These are phyloP conservation scores for Bryum argenteum DNA, from an alignment of 225 moss, liverwort and hornwort species.

Conservation along the genomic window DNA sequence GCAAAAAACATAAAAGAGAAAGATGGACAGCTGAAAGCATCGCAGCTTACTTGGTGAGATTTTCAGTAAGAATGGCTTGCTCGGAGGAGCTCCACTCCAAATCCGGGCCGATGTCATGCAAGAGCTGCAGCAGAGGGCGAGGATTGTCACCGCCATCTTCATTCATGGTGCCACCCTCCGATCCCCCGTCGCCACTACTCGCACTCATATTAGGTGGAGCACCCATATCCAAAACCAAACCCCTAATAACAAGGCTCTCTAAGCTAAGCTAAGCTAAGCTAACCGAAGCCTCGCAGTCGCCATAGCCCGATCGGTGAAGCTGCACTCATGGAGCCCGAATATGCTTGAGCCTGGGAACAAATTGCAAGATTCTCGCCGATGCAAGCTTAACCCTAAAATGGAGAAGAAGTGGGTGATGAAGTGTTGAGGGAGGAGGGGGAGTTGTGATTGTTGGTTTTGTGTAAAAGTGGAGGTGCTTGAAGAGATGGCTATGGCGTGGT, in stretches of 20 bases:
- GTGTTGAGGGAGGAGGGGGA: no score
- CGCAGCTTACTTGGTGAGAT: conserved; percentile 34
- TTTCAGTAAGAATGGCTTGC: conserved; percentile 44
- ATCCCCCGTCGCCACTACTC: conserved; percentile 32
- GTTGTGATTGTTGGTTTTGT: no score
- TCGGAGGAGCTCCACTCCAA: conserved; percentile 61
- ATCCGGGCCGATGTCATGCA: conserved; percentile 55
- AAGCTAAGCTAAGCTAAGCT: no score
- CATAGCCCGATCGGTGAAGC: not conserved
- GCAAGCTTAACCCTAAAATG: no score
- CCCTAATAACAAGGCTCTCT: conserved; percentile 15
- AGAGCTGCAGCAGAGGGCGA: conserved; percentile 34
- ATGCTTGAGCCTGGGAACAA: no score
- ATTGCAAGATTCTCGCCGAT: no score
- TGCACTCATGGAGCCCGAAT: no score
- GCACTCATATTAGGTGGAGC: conserved; percentile 33
- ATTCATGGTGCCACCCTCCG: conserved; percentile 53
- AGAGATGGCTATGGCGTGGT: no score
- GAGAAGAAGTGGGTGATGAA: no score
- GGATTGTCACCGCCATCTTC: conserved; percentile 27
- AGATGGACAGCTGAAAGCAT: not conserved
- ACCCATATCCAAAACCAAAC: conserved; percentile 37
- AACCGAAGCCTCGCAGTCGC: not conserved
- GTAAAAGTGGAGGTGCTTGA: no score
- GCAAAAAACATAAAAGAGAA: not conserved